A percentile compares a stretch with the other conserved stretches of the same genome.
phyloP scores from a whole-genome alignment of 1,139 yeast genomes.

The Hanseniaspora sp. region DNA sequence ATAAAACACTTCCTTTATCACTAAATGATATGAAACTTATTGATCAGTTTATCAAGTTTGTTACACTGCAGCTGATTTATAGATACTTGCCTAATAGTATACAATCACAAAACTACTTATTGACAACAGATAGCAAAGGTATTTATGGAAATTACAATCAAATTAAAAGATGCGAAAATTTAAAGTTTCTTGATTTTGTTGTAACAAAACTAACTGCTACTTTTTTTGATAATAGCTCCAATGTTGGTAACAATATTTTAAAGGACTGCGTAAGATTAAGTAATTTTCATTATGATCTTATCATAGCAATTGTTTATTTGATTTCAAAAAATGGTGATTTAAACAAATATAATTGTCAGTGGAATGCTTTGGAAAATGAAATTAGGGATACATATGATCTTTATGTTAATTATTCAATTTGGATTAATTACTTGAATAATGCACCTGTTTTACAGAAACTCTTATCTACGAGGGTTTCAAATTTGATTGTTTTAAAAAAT shows the following conservation, averaged over 20 bases:
- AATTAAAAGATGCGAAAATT: neutral
- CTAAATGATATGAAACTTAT: slow-evolving; percentile 72
- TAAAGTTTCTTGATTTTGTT: neutral
- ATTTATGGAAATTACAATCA: slow-evolving; percentile 29
- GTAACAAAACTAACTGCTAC: neutral
- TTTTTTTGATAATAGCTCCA: neutral
- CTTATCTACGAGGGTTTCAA: slow-evolving; percentile 5
- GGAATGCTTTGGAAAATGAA: neutral
- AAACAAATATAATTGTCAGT: neutral
- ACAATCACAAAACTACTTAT: slow-evolving; percentile 4
- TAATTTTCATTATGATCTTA: slow-evolving; percentile 11
- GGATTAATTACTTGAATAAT: slow-evolving; percentile 6
- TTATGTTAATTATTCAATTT: slow-evolving; percentile 12
- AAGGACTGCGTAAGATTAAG: slow-evolving; percentile 4
- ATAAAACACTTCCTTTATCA: slow-evolving; percentile 55
- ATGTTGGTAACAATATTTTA: neutral
- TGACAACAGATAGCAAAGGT: slow-evolving; percentile 36
- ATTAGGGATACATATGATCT: slow-evolving; percentile 9
- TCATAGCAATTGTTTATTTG: slow-evolving; percentile 3
- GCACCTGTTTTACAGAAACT: neutral
- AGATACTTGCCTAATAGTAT: slow-evolving; percentile 41
- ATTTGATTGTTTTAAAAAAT: slow-evolving; percentile 32
- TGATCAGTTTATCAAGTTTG: slow-evolving; percentile 49
- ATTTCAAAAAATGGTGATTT: neutral
- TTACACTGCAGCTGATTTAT: slow-evolving; percentile 62